A percentile compares a stretch with the other conserved stretches of the same genome.
Conservation (phyloP, 371 early-diverging fungal species). For the Neoconidiobolus thromboides region DNA sequence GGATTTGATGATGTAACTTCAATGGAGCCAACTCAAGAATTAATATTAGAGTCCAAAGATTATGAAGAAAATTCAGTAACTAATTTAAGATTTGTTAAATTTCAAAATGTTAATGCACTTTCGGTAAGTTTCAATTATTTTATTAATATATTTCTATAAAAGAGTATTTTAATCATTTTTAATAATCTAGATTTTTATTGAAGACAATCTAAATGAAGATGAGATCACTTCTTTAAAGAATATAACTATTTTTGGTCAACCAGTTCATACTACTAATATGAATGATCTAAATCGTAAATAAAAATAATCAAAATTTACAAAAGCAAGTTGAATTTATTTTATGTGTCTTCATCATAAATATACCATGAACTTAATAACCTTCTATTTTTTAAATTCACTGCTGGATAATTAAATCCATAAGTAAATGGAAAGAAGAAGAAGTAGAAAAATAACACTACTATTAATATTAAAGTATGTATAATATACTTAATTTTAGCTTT, state of each 20-base stretch:
- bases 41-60: slow-evolving; percentile 42
- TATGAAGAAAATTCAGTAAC: slow-evolving; percentile 43
- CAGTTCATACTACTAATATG: slow-evolving; percentile 12
- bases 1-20: slow-evolving; percentile 77
- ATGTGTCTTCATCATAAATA: too few relatives aligned
- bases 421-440: slow-evolving; percentile 11
- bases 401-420: slow-evolving; percentile 8
- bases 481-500: background rate
- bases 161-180: background rate
- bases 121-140: slow-evolving; percentile 17
- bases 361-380: background rate
- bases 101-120: slow-evolving; percentile 61
- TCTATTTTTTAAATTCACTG: background rate
- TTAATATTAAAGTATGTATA: background rate
- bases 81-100: slow-evolving; percentile 75
- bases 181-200: slow-evolving; percentile 37
- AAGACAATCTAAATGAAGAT: slow-evolving; percentile 60
- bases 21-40: slow-evolving; percentile 46
- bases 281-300: slow-evolving; percentile 3
- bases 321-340: too few relatives aligned
- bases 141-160: too few relatives aligned
- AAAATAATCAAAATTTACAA: too few relatives aligned
- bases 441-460: background rate
- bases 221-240: slow-evolving; percentile 63
- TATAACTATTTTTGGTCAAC: slow-evolving; percentile 51